phyloP scores from a whole-genome alignment of 345 rosid genomes.

The Schrenkiella parvula region DNA sequence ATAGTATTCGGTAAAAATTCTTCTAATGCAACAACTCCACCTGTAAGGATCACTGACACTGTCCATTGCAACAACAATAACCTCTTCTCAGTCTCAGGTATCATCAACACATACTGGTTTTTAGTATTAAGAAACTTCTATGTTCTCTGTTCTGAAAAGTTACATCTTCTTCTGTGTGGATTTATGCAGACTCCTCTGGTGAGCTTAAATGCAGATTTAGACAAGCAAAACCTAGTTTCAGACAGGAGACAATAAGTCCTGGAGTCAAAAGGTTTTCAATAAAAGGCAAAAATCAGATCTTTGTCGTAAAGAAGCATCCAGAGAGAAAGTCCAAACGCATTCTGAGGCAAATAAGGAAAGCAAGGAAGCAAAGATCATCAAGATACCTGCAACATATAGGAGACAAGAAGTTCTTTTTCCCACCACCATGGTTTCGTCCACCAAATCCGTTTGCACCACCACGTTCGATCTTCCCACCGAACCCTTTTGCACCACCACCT shows the following conservation, averaged over 20 bases:
- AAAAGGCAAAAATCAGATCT: conserved; percentile 40
- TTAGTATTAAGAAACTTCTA: background rate
- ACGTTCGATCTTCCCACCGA: conserved; percentile 29
- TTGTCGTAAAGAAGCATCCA: conserved; percentile 52
- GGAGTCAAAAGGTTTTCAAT: conserved; percentile 24
- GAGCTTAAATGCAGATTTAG: conserved; percentile 54
- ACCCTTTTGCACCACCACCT: conserved; percentile 29
- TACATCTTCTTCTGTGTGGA: background rate
- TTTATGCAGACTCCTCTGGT: conserved; percentile 55
- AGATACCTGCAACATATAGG: background rate
- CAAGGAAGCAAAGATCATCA: conserved; percentile 12
- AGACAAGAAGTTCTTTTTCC: conserved; percentile 26
- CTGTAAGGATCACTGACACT: background rate
- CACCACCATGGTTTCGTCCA: conserved; percentile 29
- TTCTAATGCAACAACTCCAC: conserved; percentile 10
- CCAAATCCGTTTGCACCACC: conserved; percentile 30
- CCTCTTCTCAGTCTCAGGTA: conserved; percentile 16
- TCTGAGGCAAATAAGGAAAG: conserved; percentile 6
- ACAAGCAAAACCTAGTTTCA: conserved; percentile 32
- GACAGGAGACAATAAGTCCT: conserved; percentile 19
- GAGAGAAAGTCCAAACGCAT: conserved; percentile 41
- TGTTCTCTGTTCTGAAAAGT: background rate
- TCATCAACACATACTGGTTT: background rate
- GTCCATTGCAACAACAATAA: conserved; percentile 8
- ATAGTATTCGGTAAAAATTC: background rate